Base-by-base conservation (phyloP, 495 filamentous ascomycete species). In the Cercophora newfieldiana region DNA sequence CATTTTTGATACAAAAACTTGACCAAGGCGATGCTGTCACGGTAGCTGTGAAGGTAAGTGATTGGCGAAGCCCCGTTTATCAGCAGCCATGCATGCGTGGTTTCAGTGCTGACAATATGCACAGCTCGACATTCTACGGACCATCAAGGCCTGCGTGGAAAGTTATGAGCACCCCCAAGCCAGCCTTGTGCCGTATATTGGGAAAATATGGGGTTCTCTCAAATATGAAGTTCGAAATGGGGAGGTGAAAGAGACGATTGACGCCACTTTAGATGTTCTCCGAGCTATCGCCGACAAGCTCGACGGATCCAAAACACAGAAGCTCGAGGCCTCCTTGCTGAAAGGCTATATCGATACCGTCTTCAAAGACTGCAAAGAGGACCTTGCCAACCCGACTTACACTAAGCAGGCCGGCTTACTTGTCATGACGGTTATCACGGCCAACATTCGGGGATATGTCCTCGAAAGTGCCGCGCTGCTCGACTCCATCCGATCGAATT, bases 181-280 rank as follows among this genome's bases (percentile, higher is more conserved):
- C 51, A 81, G 73, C 12, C 59, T 85, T 5, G 72, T 77, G 5
- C 77, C 81, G 14, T 73, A 78, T 51, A 70, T 76, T 22, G 67
- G 76, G 33, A 80, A 81, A 58, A 75, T 85, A 53, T 87, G 84
- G 84, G 75, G 78, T 49, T 79, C 80, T 1, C 77, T 87, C 49
- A 86, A 87, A 66, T 87, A 85, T 63, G 84, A 87, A 60, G 79
- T 87, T n/a, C 81, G 81, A 55, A 86, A 86, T 53, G 83, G 83
- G 5, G 82, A 83, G 59, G 76, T 82, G 29, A 80, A 81, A 53
- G 83, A 85, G 25, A 80, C 75, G 6, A 81, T 84, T 16, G 73
- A 80, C 49, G 79, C 73, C 4, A 80, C 83, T 8, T 68, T 85
- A 7, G 74, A 81, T 5, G 79, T 84, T 21, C 72, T 87, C 31